A percentile compares a stretch with the other conserved stretches of the same genome.
Evolutionary conservation across 495 filamentous ascomycete species (phyloP).

Genomic region (Neurospora tetraspora): DNA sequence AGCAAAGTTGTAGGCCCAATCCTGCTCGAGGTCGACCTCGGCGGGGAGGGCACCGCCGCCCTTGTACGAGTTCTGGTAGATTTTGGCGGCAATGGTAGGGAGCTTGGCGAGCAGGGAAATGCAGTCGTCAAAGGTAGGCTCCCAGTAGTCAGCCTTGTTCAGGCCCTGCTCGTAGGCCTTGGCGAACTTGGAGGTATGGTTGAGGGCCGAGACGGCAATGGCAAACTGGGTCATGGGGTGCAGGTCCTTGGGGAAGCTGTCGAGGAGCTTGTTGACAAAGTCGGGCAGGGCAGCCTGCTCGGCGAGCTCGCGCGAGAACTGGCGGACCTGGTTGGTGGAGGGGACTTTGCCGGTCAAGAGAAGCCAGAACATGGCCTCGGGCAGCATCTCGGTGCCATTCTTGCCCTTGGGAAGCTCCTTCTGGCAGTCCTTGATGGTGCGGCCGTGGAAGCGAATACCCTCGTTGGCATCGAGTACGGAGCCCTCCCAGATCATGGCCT

Average conservation of each 20-base stretch:
- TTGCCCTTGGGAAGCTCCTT: conserved; percentile 85
- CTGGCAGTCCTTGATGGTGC: conserved; percentile 97
- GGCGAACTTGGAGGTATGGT: conserved; percentile 85
- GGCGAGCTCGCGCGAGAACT: conserved; percentile 74
- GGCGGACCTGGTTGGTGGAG: conserved; percentile 66
- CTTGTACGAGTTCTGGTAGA: conserved; percentile 82
- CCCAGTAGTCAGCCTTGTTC: conserved; percentile 95
- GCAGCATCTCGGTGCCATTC: conserved; percentile 95
- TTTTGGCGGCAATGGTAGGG: conserved; percentile 91
- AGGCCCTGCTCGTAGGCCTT: conserved; percentile 85
- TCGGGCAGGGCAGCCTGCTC: conserved; percentile 75
- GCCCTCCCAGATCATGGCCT: conserved; percentile 98
- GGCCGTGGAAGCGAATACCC: conserved; percentile 96
- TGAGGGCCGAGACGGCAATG: conserved; percentile 85
- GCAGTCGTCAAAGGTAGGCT: conserved; percentile 92
- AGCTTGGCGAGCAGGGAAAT: conserved; percentile 93
- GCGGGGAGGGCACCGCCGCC: conserved; percentile 68
- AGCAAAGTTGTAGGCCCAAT: conserved; percentile 98
- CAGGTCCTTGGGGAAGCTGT: conserved; percentile 75
- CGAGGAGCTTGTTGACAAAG: conserved; percentile 80
- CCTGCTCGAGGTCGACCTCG: conserved; percentile 70
- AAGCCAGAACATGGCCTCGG: conserved; percentile 99
- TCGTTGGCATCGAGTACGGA: conserved; percentile 94
- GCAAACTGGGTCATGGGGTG: conserved; percentile 99
- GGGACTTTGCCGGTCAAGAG: conserved; percentile 90